Percentiles rank a stretch among this genome's conserved stretches.
These are phyloP conservation scores for Pleurotus djamor DNA, from an alignment of 768 basidiomycete species.

Conservation along the genomic window DNA sequence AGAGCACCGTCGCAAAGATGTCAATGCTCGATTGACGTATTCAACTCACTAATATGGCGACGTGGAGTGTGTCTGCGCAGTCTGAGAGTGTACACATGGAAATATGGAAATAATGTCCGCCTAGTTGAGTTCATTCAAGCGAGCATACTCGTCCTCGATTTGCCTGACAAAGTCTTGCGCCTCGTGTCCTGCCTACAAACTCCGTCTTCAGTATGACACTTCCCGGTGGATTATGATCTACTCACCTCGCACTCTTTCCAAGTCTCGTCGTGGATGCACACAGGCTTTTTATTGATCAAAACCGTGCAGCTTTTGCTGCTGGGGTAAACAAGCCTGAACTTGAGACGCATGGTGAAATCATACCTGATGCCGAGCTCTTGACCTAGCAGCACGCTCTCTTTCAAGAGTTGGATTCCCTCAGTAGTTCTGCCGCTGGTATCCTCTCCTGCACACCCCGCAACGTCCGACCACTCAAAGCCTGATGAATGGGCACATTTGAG, in stretches of 20 bases:
- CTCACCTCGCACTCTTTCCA: conserved; percentile 27
- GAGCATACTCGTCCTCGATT: conserved; percentile 72
- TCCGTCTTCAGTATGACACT: not conserved
- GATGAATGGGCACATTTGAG: conserved; percentile 61
- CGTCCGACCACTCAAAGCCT: conserved; percentile 67
- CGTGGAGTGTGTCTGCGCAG: no score
- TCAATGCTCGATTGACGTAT: no score
- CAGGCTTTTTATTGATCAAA: conserved; percentile 62
- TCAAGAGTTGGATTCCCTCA: conserved; percentile 66
- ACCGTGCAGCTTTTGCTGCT: conserved; percentile 85
- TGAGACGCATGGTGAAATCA: conserved; percentile 14
- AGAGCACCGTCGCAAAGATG: no score
- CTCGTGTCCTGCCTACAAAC: conserved; percentile 67
- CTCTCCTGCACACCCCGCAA: conserved; percentile 54
- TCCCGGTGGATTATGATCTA: conserved; percentile 11
- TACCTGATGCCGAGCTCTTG: conserved; percentile 56
- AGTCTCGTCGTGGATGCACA: conserved; percentile 48
- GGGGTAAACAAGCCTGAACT: not conserved
- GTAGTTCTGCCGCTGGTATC: conserved; percentile 60
- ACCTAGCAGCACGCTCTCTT: conserved; percentile 50
- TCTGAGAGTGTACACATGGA: no score
- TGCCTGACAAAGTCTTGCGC: conserved; percentile 72
- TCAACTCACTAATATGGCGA: no score
- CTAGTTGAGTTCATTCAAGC: conserved; percentile 42
- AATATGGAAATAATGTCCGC: no score